Base-by-base conservation (phyloP, 2,329 filamentous ascomycete genomes). In the Cryphonectria carpinicola region DNA sequence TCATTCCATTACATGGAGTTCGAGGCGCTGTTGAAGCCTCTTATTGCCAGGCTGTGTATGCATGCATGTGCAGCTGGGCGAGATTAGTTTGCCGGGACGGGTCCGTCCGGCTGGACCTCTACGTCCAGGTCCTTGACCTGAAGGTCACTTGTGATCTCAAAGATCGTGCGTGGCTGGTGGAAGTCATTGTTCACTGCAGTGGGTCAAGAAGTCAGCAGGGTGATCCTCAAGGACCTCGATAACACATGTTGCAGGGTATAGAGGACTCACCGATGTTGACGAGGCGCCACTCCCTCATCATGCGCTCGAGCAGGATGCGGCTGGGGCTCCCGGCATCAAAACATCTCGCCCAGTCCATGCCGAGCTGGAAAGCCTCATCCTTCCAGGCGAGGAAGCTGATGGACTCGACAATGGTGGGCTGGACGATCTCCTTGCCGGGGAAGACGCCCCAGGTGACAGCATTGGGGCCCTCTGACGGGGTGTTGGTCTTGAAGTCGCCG, bases 381-480 rank as follows among this genome's bases (percentile, higher is more conserved):
- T 97, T 97, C 96, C 96, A 99, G 2, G 96, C 96, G 68, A 99
- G 85, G 87, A 99, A 99, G 80, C 93, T 97, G 80, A 99, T 92
- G 25, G 93, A 97, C 83, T 99, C 96, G 67, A 99, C 96, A 77
- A 99, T 98, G n/a, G 96, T 99, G 19, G 96, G 96, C 81, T 99
- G 96, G n/a, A 99, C 95, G 78, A 99, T 98, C 82, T 99, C 96
- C 81, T 98, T 97, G 71, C 96, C 96, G 0, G 96, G 95, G 84
- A 98, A 99, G 46, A 99, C 97, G 81, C 96, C 96, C 96, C 96
- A 99, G 1, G 96, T 99, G 65, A 99, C 93, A n/a, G 96, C 96
- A 77, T 99, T 99, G 52, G 96, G 96, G 7, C 94, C 93, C 75
- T 97, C 94, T 32, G 90, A 89, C 11, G 91, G 90, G 1, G 94